These are phyloP conservation scores for Gossypioides kirkii DNA, from an alignment of 345 rosid species.

Conservation along the genomic window DNA sequence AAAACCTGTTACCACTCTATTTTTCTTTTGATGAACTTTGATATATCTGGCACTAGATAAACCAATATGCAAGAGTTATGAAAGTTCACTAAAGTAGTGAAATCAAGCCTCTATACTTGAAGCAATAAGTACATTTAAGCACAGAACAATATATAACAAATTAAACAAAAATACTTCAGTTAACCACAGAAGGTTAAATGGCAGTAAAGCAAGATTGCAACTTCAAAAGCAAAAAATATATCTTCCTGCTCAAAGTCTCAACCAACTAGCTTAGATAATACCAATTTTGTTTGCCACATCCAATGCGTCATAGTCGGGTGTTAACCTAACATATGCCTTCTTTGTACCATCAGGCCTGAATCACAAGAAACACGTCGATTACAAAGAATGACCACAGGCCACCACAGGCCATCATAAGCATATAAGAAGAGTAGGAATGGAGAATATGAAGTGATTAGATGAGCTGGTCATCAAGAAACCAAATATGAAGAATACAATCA, in stretches of 20 bases:
- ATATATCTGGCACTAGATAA: too few species aligned
- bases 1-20: too few species aligned
- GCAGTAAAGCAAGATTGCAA: constrained; percentile 3
- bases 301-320: constrained; percentile 88
- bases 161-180: neutral
- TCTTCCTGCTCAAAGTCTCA: constrained; percentile 7
- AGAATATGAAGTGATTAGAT: neutral
- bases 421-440: too few species aligned
- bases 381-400: neutral
- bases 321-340: constrained; percentile 89
- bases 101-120: too few species aligned
- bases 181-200: constrained; percentile 1
- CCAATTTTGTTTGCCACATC: constrained; percentile 97
- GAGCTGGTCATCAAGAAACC: neutral
- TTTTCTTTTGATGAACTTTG: too few species aligned
- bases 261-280: constrained; percentile 44
- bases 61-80: too few species aligned
- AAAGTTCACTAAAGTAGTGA: too few species aligned
- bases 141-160: too few species aligned
- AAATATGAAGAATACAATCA: neutral
- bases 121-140: too few species aligned
- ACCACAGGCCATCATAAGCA: neutral
- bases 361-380: neutral
- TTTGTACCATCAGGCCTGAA: constrained; percentile 92
- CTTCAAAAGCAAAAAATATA: neutral